phyloP scores from a whole-genome alignment of 768 basidiomycete species.

The Ramaria sp. region DNA sequence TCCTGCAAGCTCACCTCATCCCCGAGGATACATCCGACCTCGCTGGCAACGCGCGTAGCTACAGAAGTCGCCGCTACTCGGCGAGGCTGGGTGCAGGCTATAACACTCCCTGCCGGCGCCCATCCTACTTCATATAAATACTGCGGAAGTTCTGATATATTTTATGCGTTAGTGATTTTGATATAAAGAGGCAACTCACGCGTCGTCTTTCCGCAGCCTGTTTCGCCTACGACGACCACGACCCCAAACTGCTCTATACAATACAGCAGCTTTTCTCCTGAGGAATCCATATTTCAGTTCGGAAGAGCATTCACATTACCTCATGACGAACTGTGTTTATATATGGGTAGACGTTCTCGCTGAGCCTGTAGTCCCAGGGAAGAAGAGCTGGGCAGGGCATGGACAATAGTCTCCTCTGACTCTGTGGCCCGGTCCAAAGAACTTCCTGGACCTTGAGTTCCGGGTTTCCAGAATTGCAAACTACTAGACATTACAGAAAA shows the following conservation, averaged over 20 bases:
- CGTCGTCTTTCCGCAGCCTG: constrained; percentile 96
- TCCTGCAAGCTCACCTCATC: constrained; percentile 43
- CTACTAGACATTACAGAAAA: no score
- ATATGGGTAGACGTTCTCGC: no score
- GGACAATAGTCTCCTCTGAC: no score
- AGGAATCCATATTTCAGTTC: background rate
- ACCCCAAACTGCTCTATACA: constrained; percentile 78
- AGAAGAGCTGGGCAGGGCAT: no score
- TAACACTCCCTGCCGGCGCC: constrained; percentile 70
- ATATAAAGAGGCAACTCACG: constrained; percentile 40
- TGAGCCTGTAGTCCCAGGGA: no score
- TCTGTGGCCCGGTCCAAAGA: no score
- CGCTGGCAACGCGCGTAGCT: constrained; percentile 81
- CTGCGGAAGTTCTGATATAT: constrained; percentile 74
- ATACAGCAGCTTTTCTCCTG: constrained; percentile 73
- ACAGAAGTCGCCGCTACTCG: constrained; percentile 94
- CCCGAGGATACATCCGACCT: constrained; percentile 80
- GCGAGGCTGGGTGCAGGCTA: constrained; percentile 89
- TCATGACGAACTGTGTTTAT: no score
- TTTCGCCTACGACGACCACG: constrained; percentile 85
- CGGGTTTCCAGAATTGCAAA: no score
- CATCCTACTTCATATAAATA: constrained; percentile 92
- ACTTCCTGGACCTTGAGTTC: no score
- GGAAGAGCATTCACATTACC: no score
- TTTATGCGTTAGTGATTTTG: constrained; percentile 9